Percentiles rank a stretch among this genome's conserved stretches.
Evolutionary conservation across 1,139 yeast genomes (phyloP).

Genomic region (Lodderomyces parapsilosis): DNA sequence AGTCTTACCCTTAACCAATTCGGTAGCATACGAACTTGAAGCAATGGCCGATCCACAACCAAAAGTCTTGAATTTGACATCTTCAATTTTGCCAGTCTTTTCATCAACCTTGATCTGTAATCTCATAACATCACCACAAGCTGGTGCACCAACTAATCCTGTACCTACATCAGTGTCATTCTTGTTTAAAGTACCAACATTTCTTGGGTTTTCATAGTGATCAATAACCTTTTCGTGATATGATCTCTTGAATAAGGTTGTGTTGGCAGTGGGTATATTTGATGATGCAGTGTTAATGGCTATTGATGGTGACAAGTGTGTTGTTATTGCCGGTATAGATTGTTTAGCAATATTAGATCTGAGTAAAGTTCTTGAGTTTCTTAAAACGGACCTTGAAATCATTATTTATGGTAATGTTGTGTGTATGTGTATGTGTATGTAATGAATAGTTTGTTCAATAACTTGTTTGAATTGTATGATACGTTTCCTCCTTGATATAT

Average conservation of each 20-base stretch:
- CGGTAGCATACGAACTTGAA: slow-evolving; percentile 91
- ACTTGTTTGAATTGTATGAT: no score
- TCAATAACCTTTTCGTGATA: slow-evolving; percentile 83
- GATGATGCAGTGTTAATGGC: neutral
- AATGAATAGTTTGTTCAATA: no score
- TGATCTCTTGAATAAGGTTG: slow-evolving; percentile 20
- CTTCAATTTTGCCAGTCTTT: slow-evolving; percentile 84
- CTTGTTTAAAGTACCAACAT: slow-evolving; percentile 91
- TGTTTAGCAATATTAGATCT: neutral
- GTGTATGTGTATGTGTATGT: neutral
- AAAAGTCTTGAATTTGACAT: slow-evolving; percentile 96
- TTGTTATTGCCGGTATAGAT: neutral
- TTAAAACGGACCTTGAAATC: slow-evolving; percentile 25
- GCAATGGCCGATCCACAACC: slow-evolving; percentile 99
- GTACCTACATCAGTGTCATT: slow-evolving; percentile 83
- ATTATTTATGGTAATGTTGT: slow-evolving; percentile 11
- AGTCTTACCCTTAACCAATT: slow-evolving; percentile 91
- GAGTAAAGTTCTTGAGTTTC: slow-evolving; percentile 12
- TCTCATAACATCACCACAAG: slow-evolving; percentile 99
- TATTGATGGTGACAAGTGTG: slow-evolving; percentile 6
- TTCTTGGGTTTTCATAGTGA: slow-evolving; percentile 94
- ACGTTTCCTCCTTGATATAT: no score
- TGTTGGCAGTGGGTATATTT: slow-evolving; percentile 1
- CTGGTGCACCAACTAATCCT: slow-evolving; percentile 97
- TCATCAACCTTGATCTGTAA: slow-evolving; percentile 92